These are phyloP conservation scores for Clitopilus passeckerianus DNA, from an alignment of 768 basidiomycete genomes.

Conservation along the genomic window DNA sequence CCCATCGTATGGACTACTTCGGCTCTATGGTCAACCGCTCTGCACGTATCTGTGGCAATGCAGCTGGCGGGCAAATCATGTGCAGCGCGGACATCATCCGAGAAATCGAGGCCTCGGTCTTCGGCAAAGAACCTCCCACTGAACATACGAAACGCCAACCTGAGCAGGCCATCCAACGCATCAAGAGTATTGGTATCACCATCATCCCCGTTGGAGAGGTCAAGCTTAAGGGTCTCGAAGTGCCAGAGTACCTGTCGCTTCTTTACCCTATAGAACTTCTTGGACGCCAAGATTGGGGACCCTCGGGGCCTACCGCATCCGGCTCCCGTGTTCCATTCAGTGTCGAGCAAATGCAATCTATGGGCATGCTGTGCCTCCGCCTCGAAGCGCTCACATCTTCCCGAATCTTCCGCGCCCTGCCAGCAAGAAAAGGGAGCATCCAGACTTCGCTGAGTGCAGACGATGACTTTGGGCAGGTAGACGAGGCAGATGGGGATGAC, in stretches of 20 bases:
- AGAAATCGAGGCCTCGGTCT: constrained; percentile 66
- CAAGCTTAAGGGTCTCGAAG: constrained; percentile 92
- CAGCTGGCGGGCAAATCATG: constrained; percentile 92
- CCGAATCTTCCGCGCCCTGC: constrained; percentile 49
- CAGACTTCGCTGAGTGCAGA: constrained; percentile 24
- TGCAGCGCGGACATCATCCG: constrained; percentile 83
- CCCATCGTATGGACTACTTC: constrained; percentile 96
- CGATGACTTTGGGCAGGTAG: constrained; percentile 13
- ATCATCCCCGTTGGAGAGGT: constrained; percentile 81
- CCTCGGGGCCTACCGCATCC: constrained; percentile 27
- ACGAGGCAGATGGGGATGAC: constrained; percentile 3
- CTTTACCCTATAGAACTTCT: constrained; percentile 76
- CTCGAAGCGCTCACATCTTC: constrained; percentile 70
- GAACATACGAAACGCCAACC: constrained; percentile 57
- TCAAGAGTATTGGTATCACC: constrained; percentile 64
- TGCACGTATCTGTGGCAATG: constrained; percentile 75
- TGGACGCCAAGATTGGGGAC: constrained; percentile 60
- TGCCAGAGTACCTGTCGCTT: constrained; percentile 81
- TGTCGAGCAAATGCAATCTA: constrained; percentile 67
- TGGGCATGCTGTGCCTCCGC: constrained; percentile 71
- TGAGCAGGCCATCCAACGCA: constrained; percentile 62
- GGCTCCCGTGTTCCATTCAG: constrained; percentile 59
- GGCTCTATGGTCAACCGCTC: constrained; percentile 95
- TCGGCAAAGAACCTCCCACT: constrained; percentile 50
- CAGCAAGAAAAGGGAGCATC: constrained; percentile 42